Evolutionary conservation across 495 filamentous ascomycete genomes (phyloP).

Genomic region (Hyphodiscus hymeniophilus): DNA sequence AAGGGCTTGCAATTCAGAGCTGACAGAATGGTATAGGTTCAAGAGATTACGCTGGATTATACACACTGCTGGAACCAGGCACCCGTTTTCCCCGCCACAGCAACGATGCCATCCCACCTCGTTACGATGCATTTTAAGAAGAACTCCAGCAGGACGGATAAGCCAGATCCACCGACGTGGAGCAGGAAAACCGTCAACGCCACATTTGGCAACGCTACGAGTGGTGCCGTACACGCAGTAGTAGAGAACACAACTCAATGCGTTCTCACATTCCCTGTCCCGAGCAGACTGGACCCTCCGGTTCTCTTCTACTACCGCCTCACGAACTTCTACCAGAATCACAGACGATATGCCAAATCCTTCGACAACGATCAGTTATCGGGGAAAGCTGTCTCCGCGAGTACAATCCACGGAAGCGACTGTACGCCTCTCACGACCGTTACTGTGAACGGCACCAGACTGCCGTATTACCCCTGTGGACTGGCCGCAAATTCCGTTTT

Average conservation of each 20-base stretch:
- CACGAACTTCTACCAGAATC: conserved; percentile 99
- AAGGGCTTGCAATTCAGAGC: background rate
- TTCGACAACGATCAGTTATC: conserved; percentile 75
- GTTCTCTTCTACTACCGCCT: conserved; percentile 90
- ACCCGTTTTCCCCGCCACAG: conserved; percentile 27
- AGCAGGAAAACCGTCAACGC: conserved; percentile 27
- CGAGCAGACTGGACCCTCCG: conserved; percentile 66
- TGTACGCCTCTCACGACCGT: conserved; percentile 64
- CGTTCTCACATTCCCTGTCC: conserved; percentile 66
- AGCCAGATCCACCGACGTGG: conserved; percentile 22
- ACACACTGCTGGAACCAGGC: conserved; percentile 57
- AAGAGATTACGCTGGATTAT: conserved; percentile 88
- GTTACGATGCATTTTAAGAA: conserved; percentile 61
- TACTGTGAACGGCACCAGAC: conserved; percentile 30
- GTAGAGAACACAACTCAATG: conserved; percentile 37
- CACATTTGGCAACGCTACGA: conserved; percentile 17
- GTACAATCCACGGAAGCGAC: conserved; percentile 52
- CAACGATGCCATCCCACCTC: conserved; percentile 42
- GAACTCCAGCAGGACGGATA: conserved; percentile 20
- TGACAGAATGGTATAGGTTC: conserved; percentile 49
- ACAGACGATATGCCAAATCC: conserved; percentile 89
- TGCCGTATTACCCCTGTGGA: conserved; percentile 89
- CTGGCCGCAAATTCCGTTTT: conserved; percentile 95
- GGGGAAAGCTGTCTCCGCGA: conserved; percentile 54
- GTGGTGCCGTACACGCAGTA: conserved; percentile 6